Evolutionary conservation across 306 rosid species (phyloP).

Genomic region (Bauhinia variegata): DNA sequence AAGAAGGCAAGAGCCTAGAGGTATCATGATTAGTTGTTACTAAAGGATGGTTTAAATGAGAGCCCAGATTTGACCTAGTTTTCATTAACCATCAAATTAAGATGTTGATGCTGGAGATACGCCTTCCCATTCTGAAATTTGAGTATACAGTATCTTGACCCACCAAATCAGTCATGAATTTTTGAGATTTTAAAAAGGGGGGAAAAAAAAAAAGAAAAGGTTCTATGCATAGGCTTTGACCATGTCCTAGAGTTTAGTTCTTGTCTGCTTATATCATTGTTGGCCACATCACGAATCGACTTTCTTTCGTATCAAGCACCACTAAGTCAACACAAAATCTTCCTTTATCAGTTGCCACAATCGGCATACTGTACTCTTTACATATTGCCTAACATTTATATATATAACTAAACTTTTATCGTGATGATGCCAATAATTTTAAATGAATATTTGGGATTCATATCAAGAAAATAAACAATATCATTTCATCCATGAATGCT

Average conservation of each 20-base stretch:
- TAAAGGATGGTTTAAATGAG: conserved; percentile 12
- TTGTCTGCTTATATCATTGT: background rate
- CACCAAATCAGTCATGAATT: background rate
- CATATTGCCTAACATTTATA: too few relatives aligned
- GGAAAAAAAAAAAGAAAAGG: too few relatives aligned
- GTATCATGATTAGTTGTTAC: background rate
- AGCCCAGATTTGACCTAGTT: conserved; percentile 9
- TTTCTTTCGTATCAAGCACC: background rate
- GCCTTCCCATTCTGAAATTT: background rate
- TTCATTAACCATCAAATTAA: background rate
- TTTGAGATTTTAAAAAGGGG: background rate
- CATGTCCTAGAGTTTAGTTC: background rate
- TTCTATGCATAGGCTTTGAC: background rate
- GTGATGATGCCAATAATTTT: too few relatives aligned
- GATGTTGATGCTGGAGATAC: background rate
- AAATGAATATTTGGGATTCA: too few relatives aligned
- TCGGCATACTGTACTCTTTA: too few relatives aligned
- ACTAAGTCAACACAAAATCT: background rate
- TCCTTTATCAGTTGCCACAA: background rate
- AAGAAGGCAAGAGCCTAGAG: background rate
- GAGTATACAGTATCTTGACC: conserved; percentile 1
- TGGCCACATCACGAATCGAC: background rate
- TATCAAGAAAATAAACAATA: too few relatives aligned
- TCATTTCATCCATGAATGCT: too few relatives aligned
- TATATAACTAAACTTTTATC: too few relatives aligned